Percentiles rank a stretch among this genome's conserved stretches.
Conservation (phyloP, 352 stramenopile genomes). For the Phytophthora cactorum region DNA sequence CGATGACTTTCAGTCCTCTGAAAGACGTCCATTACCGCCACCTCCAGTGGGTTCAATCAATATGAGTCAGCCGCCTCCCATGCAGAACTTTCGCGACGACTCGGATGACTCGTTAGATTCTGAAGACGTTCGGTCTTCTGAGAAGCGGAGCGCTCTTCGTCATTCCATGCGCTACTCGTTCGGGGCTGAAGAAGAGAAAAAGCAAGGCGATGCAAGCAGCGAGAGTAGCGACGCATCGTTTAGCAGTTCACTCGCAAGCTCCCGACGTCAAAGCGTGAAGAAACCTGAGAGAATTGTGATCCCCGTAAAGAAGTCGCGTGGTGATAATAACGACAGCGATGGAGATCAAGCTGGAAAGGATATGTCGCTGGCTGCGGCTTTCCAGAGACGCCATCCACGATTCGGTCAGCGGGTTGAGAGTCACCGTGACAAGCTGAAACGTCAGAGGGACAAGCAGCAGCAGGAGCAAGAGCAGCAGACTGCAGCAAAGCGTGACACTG, state of each 20-base stretch:
- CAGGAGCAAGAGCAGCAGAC: constrained; percentile 25
- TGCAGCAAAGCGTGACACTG: neutral
- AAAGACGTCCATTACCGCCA: constrained; percentile 29
- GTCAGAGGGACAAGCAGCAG: constrained; percentile 35
- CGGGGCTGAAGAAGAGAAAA: constrained; percentile 38
- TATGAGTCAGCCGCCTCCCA: constrained; percentile 56
- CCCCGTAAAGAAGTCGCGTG: constrained; percentile 13
- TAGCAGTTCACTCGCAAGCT: constrained; percentile 12
- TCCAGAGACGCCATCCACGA: constrained; percentile 58
- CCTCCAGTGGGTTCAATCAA: constrained; percentile 44
- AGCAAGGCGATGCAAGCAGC: constrained; percentile 23
- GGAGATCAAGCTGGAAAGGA: constrained; percentile 7
- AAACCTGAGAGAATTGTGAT: constrained; percentile 29
- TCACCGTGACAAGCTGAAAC: constrained; percentile 40
- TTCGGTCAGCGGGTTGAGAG: constrained; percentile 49
- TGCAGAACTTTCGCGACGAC: constrained; percentile 11
- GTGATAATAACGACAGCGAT: constrained; percentile 6
- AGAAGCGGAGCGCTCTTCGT: too few species aligned
- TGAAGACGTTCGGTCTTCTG: neutral
- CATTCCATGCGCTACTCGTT: neutral
- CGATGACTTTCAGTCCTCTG: neutral
- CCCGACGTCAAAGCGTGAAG: constrained; percentile 14
- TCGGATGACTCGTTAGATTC: constrained; percentile 1
- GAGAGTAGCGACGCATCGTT: constrained; percentile 13
- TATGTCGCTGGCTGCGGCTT: constrained; percentile 66